Percentiles rank a stretch among this genome's conserved stretches.
Conservation (phyloP, 208 protist species). For the Crithidia brevicula region DNA sequence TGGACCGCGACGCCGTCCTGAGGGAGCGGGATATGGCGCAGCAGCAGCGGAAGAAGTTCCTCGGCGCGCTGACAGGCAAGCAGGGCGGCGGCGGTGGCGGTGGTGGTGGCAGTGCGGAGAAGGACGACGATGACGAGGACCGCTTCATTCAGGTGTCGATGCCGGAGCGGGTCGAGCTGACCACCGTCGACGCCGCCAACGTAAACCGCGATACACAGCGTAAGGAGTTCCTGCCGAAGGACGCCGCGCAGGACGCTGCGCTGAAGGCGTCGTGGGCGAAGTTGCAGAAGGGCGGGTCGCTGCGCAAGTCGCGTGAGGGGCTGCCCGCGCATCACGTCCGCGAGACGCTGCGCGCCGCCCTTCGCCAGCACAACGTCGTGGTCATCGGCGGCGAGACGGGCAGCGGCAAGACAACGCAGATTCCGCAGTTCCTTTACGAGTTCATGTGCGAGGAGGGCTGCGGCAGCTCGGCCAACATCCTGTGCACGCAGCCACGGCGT, state of each 20-base stretch:
- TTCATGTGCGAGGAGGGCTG: conserved; percentile 87
- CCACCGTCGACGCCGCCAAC: conserved; percentile 53
- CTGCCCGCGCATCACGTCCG: conserved; percentile 80
- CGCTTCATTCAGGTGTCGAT: conserved; percentile 53
- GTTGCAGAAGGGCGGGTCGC: conserved; percentile 52
- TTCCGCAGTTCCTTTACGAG: conserved; percentile 97
- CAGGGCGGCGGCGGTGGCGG: conserved; percentile 5
- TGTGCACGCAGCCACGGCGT: conserved; percentile 95
- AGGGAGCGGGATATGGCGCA: conserved; percentile 42
- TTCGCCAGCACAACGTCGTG: conserved; percentile 86
- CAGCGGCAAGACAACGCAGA: conserved; percentile 98
- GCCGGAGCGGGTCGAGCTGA: conserved; percentile 69
- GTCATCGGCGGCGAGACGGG: conserved; percentile 97
- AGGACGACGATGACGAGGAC: conserved; percentile 58
- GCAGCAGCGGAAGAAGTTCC: conserved; percentile 74
- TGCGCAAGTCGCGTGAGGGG: conserved; percentile 50
- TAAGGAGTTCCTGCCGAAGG: conserved; percentile 47
- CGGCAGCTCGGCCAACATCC: conserved; percentile 90
- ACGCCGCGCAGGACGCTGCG: conserved; percentile 40
- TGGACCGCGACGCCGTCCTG: conserved; percentile 21
- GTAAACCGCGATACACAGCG: conserved; percentile 37
- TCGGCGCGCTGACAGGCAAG: conserved; percentile 57
- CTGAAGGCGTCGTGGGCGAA: conserved; percentile 67
- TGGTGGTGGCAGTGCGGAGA: too few relatives aligned
- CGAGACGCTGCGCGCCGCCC: conserved; percentile 60